Evolutionary conservation across 345 rosid species (phyloP).

Genomic region (Aegle marmelos): DNA sequence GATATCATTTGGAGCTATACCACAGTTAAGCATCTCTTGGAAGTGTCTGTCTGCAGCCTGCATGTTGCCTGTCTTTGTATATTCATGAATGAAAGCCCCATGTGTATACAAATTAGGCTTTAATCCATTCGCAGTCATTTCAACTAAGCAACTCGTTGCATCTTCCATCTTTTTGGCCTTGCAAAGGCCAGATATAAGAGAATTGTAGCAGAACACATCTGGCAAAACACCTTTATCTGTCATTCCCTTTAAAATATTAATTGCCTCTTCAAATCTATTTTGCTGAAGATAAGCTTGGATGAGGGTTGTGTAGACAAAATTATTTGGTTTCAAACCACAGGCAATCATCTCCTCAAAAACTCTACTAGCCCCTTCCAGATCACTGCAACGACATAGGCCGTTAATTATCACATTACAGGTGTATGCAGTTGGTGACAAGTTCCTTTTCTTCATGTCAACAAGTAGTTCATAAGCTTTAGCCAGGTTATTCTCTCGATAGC

Average conservation of each 20-base stretch:
- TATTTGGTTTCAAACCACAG: constrained; percentile 59
- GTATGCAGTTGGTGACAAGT: constrained; percentile 44
- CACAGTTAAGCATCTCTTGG: constrained; percentile 58
- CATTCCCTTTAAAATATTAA: constrained; percentile 54
- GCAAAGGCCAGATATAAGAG: constrained; percentile 70
- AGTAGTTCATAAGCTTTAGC: constrained; percentile 39
- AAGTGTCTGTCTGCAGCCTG: constrained; percentile 55
- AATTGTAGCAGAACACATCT: constrained; percentile 71
- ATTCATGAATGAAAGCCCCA: constrained; percentile 61
- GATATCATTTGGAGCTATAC: constrained; percentile 56
- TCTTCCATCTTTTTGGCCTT: constrained; percentile 72
- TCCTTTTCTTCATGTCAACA: constrained; percentile 57
- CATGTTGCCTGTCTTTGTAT: constrained; percentile 54
- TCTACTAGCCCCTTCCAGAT: constrained; percentile 44
- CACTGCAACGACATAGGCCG: constrained; percentile 52
- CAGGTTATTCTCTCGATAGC: constrained; percentile 39
- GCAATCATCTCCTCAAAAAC: constrained; percentile 54
- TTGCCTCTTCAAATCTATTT: constrained; percentile 52
- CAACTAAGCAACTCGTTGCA: constrained; percentile 51
- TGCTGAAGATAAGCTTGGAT: constrained; percentile 55
- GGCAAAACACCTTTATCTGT: constrained; percentile 49
- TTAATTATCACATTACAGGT: constrained; percentile 49
- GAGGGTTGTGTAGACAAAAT: constrained; percentile 53
- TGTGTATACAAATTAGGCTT: constrained; percentile 69
- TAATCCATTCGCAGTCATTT: constrained; percentile 60